Base-by-base conservation (phyloP, 306 rosid genomes). In the Gillenia trifoliata region DNA sequence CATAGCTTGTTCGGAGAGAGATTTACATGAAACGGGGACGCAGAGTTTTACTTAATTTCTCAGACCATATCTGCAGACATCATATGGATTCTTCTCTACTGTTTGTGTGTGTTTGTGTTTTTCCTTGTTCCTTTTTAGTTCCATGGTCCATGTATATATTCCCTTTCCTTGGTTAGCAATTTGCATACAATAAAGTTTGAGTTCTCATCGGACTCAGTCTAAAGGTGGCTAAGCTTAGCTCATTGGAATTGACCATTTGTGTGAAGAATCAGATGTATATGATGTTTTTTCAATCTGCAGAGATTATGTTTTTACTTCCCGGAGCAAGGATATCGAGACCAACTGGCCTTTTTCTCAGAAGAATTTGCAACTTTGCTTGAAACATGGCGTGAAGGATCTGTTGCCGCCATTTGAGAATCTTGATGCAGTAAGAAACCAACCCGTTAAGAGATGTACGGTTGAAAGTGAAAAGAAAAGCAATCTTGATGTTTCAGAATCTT, bases 281-380 rank as follows among this genome's bases (percentile, higher is more conserved):
- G 29, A 17, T 72, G 71, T 47, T 56, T 38, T 71, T 16, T 15
- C 20, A 34, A 20, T 33, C 6, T 45, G 76, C 91, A 87, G 91
- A 78, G 87, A 87, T 82, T 87, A 87, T 87, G 91, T 87, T 65
- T 78, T 78, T 41, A 64, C 61, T 61, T 56, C 87, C 70, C 87
- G 91, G 67, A 80, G 78, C 77, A 85, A 80, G 77, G 84, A 85
- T 77, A 79, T 87, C 85, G 50, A 62, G 75, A 83, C 75, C 66
- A 85, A 71, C 74, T 87, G 91, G 91, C 91, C 91, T 11, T 87
- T 87, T 77, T 87, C 91, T 66, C 78, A 45, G 59, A 78, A 78
- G 43, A 72, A 70, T 78, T 72, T 87, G 85, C 87, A 87, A 75
- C 84, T 83, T 78, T 87, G 91, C 70, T 74, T 83, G 82, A 78